These are phyloP conservation scores for Suhomyces faveliae DNA, from an alignment of 805 yeast genomes.

Conservation along the genomic window DNA sequence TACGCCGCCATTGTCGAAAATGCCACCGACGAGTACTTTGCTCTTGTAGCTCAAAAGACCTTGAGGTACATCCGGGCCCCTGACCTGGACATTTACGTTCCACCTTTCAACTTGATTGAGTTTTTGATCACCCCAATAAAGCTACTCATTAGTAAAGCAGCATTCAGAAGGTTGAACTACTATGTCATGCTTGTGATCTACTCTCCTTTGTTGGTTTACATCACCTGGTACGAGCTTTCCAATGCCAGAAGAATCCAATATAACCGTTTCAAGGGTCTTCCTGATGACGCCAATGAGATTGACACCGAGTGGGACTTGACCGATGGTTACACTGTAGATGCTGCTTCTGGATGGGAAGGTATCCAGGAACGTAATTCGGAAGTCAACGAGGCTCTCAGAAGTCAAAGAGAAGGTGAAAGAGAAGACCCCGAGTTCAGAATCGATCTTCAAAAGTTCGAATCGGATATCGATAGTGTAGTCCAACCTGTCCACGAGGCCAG, in stretches of 20 bases:
- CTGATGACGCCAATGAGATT: conserved; percentile 77
- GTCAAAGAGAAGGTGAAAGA: conserved; percentile 61
- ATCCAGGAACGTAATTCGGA: conserved; percentile 41
- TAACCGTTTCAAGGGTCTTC: conserved; percentile 58
- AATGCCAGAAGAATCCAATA: conserved; percentile 69
- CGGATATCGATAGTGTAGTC: conserved; percentile 46
- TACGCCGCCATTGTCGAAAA: conserved; percentile 78
- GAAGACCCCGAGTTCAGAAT: conserved; percentile 69
- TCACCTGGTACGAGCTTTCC: conserved; percentile 62
- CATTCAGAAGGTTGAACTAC: conserved; percentile 45
- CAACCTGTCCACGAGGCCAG: conserved; percentile 63
- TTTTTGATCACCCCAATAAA: conserved; percentile 33
- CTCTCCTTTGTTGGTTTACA: conserved; percentile 61
- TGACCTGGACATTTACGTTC: conserved; percentile 78
- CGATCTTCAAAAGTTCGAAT: conserved; percentile 48
- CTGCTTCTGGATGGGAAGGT: conserved; percentile 34
- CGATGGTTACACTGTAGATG: conserved; percentile 60
- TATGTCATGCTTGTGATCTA: conserved; percentile 63
- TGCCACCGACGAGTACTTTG: conserved; percentile 82
- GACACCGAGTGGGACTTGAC: conserved; percentile 82
- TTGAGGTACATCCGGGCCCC: conserved; percentile 85
- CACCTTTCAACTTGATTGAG: conserved; percentile 81
- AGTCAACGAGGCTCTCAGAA: conserved; percentile 35
- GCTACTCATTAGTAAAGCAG: conserved; percentile 33
- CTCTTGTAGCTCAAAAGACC: conserved; percentile 80